phyloP scores from a whole-genome alignment of 768 basidiomycete species.

The Lentinula detonsa region DNA sequence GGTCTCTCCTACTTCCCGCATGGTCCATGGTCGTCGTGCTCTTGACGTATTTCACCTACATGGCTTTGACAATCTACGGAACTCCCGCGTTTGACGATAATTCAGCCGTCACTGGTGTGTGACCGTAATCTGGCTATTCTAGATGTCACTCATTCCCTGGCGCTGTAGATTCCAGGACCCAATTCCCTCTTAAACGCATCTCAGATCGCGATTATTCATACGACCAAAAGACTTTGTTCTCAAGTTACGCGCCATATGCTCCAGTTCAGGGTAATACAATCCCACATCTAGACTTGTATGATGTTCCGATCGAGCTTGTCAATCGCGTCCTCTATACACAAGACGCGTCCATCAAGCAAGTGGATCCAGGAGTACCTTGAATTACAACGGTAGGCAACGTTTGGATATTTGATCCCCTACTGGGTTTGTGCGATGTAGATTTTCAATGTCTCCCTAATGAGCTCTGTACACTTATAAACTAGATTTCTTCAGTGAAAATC shows the following conservation, averaged over 20 bases:
- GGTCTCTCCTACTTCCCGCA: constrained; percentile 77
- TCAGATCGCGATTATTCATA: constrained; percentile 20
- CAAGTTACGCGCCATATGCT: constrained; percentile 39
- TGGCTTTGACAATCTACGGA: constrained; percentile 62
- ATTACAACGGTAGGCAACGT: too few relatives aligned
- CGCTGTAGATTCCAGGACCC: constrained; percentile 50
- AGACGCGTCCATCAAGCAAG: neutral
- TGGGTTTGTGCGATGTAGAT: too few relatives aligned
- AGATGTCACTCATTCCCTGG: neutral
- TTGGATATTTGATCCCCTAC: too few relatives aligned
- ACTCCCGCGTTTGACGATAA: constrained; percentile 65
- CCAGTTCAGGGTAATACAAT: constrained; percentile 16
- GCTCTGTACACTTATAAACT: too few relatives aligned
- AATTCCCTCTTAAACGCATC: constrained; percentile 36
- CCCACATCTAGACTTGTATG: constrained; percentile 57
- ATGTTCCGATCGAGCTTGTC: constrained; percentile 77
- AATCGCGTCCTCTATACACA: constrained; percentile 63
- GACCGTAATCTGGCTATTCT: neutral
- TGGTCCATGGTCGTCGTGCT: constrained; percentile 68
- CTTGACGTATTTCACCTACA: constrained; percentile 73
- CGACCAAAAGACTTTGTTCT: neutral
- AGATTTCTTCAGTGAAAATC: too few relatives aligned
- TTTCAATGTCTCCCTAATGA: too few relatives aligned
- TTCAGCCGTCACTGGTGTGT: constrained; percentile 63
- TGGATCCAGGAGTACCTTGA: too few relatives aligned